Conservation (phyloP, 2,329 filamentous ascomycete species). For the Parastagonospora nodorum region DNA sequence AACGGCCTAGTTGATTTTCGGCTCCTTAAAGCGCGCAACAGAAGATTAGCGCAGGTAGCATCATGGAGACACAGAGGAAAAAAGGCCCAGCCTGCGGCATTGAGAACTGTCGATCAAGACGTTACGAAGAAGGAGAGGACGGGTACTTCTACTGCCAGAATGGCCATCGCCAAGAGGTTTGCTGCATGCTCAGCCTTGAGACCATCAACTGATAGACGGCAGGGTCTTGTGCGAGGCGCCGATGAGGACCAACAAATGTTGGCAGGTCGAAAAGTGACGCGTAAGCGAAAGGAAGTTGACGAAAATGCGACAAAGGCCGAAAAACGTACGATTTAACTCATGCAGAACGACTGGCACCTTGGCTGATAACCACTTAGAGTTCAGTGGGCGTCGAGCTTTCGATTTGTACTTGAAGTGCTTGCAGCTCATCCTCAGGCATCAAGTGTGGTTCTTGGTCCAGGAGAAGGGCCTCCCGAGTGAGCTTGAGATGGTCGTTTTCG, state of each 20-base stretch:
- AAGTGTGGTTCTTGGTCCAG: conserved; percentile 74
- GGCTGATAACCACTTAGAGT: conserved; percentile 54
- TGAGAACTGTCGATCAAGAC: conserved; percentile 73
- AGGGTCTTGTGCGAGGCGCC: conserved; percentile 42
- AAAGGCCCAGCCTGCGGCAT: conserved; percentile 55
- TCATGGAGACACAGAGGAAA: conserved; percentile 16
- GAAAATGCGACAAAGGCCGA: conserved; percentile 51
- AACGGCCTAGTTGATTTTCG: not conserved
- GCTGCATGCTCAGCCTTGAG: conserved; percentile 3
- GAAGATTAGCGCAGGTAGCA: not conserved
- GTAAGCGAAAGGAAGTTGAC: conserved; percentile 57
- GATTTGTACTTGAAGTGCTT: conserved; percentile 82
- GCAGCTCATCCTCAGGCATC: conserved; percentile 83
- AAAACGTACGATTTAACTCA: conserved; percentile 10
- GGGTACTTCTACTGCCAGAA: conserved; percentile 79
- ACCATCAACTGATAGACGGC: conserved; percentile 7
- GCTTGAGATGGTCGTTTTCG: conserved; percentile 77
- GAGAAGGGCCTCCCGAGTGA: conserved; percentile 70
- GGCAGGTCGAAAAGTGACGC: conserved; percentile 62
- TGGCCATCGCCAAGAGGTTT: conserved; percentile 78
- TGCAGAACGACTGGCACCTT: not conserved
- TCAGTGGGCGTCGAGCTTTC: conserved; percentile 69
- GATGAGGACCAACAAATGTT: conserved; percentile 68
- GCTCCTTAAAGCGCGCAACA: no score
- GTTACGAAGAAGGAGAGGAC: conserved; percentile 69